phyloP scores from a whole-genome alignment of 305 asterid genomes.

The Solanum hybrid region DNA sequence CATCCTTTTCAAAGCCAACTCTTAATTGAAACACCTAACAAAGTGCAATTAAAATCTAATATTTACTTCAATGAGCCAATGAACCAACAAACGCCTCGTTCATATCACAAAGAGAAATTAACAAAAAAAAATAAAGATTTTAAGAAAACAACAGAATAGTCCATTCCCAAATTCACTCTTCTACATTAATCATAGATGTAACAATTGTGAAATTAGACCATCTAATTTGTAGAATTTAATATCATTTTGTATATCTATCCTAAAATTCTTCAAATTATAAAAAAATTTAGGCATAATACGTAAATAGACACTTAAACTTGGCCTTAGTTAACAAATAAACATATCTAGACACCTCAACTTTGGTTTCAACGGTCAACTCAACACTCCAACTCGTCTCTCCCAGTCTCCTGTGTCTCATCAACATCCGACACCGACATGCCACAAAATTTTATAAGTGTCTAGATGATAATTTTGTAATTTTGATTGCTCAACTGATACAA shows the following conservation, averaged over 20 bases:
- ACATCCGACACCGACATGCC: neutral
- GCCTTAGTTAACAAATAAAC: neutral
- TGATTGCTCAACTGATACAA: neutral
- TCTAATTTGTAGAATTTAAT: neutral
- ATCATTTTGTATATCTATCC: neutral
- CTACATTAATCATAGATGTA: neutral
- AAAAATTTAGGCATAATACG: neutral
- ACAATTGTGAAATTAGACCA: neutral
- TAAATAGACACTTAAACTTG: neutral
- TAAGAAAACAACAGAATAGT: neutral
- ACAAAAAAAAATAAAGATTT: neutral
- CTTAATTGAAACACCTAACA: slow-evolving; percentile 66
- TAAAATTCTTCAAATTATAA: neutral
- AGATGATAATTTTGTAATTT: neutral
- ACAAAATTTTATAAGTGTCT: neutral
- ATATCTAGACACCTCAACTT: neutral
- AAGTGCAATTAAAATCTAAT: neutral
- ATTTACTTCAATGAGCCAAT: neutral
- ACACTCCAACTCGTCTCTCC: neutral
- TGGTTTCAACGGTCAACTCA: neutral
- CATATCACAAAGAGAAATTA: neutral
- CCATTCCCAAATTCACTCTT: neutral
- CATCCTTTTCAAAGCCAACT: slow-evolving; percentile 63
- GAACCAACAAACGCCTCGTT: neutral
- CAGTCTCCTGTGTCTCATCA: neutral